phyloP scores from a whole-genome alignment of 805 yeast genomes.

The Kregervanrija pseudodelftensis region DNA sequence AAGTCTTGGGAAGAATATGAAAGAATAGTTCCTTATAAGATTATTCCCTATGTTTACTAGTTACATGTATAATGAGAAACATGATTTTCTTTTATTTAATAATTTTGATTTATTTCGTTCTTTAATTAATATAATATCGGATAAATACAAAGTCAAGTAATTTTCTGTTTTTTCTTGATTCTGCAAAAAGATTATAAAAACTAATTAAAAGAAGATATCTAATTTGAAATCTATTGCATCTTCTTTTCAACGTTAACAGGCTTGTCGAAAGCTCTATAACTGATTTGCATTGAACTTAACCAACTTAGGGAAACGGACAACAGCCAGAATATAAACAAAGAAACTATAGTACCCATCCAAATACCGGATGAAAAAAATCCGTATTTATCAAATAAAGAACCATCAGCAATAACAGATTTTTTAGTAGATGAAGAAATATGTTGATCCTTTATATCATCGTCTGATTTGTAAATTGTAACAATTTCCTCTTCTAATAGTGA shows the following conservation, averaged over 20 bases:
- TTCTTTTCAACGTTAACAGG: conserved; percentile 48
- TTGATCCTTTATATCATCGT: neutral
- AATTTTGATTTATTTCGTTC: neutral
- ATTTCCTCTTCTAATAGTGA: conserved; percentile 21
- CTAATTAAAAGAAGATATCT: neutral
- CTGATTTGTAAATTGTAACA: conserved; percentile 16
- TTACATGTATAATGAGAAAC: neutral
- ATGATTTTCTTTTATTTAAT: too few relatives aligned
- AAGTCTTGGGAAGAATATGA: conserved; percentile 82
- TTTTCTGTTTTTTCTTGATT: neutral
- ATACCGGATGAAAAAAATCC: conserved; percentile 76
- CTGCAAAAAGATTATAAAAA: neutral
- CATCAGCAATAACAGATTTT: conserved; percentile 12
- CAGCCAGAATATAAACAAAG: conserved; percentile 50
- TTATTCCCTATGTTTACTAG: conserved; percentile 81
- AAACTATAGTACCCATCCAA: conserved; percentile 65
- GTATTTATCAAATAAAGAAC: conserved; percentile 54
- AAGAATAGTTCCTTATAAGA: conserved; percentile 75
- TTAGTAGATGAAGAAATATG: neutral
- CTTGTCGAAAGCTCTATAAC: conserved; percentile 79
- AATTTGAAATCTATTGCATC: conserved; percentile 19
- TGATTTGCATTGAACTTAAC: conserved; percentile 63
- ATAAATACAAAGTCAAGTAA: neutral
- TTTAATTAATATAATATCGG: neutral
- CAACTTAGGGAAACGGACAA: conserved; percentile 61